These are phyloP conservation scores for Leishmania gerbilli DNA, from an alignment of 208 protist species.

Conservation along the genomic window DNA sequence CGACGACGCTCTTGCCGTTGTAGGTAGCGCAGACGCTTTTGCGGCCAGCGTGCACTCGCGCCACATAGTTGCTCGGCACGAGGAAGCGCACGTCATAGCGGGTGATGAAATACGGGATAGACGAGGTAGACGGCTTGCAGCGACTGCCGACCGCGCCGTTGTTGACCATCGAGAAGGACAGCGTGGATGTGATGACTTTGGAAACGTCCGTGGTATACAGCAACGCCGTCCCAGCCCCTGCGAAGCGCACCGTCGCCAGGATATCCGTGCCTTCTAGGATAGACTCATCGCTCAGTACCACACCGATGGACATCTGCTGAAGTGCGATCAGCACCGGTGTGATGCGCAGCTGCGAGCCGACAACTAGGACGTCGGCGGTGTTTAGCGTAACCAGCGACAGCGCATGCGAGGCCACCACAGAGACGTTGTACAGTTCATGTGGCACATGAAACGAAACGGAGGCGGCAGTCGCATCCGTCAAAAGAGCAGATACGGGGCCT, in stretches of 20 bases:
- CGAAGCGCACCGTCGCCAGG: conserved; percentile 36
- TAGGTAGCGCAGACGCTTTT: conserved; percentile 66
- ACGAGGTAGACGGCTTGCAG: conserved; percentile 43
- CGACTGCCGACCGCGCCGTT: conserved; percentile 48
- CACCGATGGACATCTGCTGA: conserved; percentile 23
- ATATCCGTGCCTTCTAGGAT: conserved; percentile 27
- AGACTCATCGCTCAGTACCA: conserved; percentile 23
- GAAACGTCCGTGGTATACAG: conserved; percentile 46
- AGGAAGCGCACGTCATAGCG: conserved; percentile 38
- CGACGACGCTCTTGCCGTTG: conserved; percentile 33
- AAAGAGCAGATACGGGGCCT: conserved; percentile 22
- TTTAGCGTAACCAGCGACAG: conserved; percentile 19
- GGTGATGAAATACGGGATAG: conserved; percentile 48
- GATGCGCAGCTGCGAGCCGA: conserved; percentile 23
- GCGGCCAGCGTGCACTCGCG: conserved; percentile 30
- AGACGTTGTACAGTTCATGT: conserved; percentile 25
- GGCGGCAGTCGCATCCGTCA: conserved; percentile 2
- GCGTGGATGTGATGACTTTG: conserved; percentile 24
- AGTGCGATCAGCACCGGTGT: conserved; percentile 39
- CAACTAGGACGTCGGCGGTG: not conserved
- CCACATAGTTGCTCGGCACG: conserved; percentile 28
- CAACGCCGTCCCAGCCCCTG: conserved; percentile 44
- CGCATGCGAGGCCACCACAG: conserved; percentile 1
- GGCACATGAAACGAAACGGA: conserved; percentile 30
- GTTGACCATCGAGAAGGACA: conserved; percentile 69